These are phyloP conservation scores for Monilinia laxa DNA, from an alignment of 2,329 filamentous ascomycete genomes.

Conservation along the genomic window DNA sequence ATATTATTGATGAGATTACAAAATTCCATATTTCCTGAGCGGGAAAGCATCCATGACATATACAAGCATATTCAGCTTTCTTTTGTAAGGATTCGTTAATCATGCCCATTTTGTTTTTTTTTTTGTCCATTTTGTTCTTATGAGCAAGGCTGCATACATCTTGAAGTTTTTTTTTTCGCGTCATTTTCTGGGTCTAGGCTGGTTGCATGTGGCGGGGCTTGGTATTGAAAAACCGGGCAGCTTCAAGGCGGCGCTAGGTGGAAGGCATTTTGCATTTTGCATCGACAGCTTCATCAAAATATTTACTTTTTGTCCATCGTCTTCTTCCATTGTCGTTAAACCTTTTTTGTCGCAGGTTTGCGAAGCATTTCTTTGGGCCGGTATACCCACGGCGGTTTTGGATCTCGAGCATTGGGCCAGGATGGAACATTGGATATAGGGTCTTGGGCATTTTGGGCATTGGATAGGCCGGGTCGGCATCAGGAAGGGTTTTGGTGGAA, in stretches of 20 bases:
- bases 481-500: not conserved
- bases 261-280: conserved; percentile 13
- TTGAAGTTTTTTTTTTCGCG: not conserved
- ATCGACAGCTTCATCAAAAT: not conserved
- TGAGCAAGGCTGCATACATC: not conserved
- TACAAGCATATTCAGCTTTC: not conserved
- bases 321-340: not conserved
- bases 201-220: conserved; percentile 19
- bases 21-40: not conserved
- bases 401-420: conserved; percentile 10
- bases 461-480: not conserved
- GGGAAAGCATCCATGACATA: not conserved
- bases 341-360: conserved; percentile 9
- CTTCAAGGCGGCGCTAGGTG: conserved; percentile 17
- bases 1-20: not conserved
- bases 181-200: not conserved
- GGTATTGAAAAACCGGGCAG: not conserved
- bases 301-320: not conserved
- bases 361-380: conserved; percentile 18
- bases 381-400: conserved; percentile 21
- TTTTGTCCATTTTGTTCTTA: not conserved
- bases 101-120: not conserved
- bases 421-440: conserved; percentile 5
- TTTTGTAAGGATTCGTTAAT: not conserved
- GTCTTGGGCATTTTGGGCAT: not conserved